A percentile compares a stretch with the other conserved stretches of the same genome.
These are phyloP conservation scores for Asclepias syriaca DNA, from an alignment of 257 asterid genomes.

Conservation along the genomic window DNA sequence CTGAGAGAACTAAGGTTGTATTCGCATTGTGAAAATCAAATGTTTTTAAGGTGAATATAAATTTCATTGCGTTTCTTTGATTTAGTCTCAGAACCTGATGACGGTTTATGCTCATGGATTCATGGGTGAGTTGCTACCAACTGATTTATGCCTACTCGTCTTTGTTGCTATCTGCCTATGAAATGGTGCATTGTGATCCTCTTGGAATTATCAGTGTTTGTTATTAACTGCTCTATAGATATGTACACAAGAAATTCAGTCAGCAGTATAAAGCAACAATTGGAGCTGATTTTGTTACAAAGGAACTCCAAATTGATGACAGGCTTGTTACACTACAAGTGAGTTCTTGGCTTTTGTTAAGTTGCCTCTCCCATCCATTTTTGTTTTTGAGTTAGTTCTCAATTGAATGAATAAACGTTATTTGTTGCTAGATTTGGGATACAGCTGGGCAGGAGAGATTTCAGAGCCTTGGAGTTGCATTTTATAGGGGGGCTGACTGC, in stretches of 20 bases:
- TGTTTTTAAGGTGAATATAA: not conserved
- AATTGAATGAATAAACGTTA: slow-evolving; percentile 7
- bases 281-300: slow-evolving; percentile 98
- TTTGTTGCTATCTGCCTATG: not conserved
- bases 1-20: not conserved
- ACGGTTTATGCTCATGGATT: too few relatives aligned
- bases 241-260: slow-evolving; percentile 90
- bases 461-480: slow-evolving; percentile 97
- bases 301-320: slow-evolving; percentile 89
- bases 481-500: slow-evolving; percentile 97
- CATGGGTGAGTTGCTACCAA: too few relatives aligned
- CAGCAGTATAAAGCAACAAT: slow-evolving; percentile 97
- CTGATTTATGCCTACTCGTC: too few relatives aligned
- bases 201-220: slow-evolving; percentile 11
- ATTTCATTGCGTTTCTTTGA: too few relatives aligned
- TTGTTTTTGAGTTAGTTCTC: not conserved
- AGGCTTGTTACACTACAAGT: slow-evolving; percentile 95
- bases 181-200: not conserved
- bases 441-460: slow-evolving; percentile 99
- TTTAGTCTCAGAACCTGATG: too few relatives aligned
- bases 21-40: not conserved
- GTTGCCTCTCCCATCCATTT: not conserved
- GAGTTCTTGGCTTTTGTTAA: slow-evolving; percentile 20
- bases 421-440: slow-evolving; percentile 74
- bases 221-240: slow-evolving; percentile 54